These are phyloP conservation scores for Solanum dulcamara DNA, from an alignment of 257 asterid species.

Conservation along the genomic window DNA sequence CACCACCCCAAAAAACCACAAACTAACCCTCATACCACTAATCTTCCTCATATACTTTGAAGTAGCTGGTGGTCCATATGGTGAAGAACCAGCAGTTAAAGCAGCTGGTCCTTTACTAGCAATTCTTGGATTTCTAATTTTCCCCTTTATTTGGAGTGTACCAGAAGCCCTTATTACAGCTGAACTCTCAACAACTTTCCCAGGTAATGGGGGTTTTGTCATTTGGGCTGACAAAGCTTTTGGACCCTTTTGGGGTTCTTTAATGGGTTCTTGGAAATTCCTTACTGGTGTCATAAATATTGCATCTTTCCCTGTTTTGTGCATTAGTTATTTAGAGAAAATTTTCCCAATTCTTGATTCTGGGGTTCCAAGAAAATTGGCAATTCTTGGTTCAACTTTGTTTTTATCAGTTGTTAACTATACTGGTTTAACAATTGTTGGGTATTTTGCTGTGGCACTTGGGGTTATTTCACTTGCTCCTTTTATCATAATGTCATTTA, in stretches of 20 bases:
- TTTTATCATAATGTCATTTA: constrained; percentile 38
- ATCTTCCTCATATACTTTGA: constrained; percentile 78
- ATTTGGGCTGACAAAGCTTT: constrained; percentile 86
- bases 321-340: constrained; percentile 42
- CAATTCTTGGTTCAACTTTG: constrained; percentile 34
- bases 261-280: constrained; percentile 76
- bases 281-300: constrained; percentile 67
- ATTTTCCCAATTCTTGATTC: constrained; percentile 45
- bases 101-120: constrained; percentile 80
- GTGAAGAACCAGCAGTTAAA: constrained; percentile 80
- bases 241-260: constrained; percentile 73
- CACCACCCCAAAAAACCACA: constrained; percentile 14
- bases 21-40: constrained; percentile 67
- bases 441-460: constrained; percentile 43
- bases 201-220: constrained; percentile 87
- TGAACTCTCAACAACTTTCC: constrained; percentile 71
- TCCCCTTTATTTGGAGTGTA: constrained; percentile 80
- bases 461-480: constrained; percentile 62
- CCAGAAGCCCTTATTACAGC: constrained; percentile 90
- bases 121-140: constrained; percentile 67
- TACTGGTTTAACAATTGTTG: constrained; percentile 56
- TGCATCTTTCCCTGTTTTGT: constrained; percentile 64
- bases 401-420: constrained; percentile 35
- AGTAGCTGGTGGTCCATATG: constrained; percentile 89
- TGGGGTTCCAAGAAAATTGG: constrained; percentile 29